Percentiles rank a stretch among this genome's conserved stretches.
Evolutionary conservation across 352 stramenopile genomes (phyloP).

Genomic region (Globisporangium cystogenes): DNA sequence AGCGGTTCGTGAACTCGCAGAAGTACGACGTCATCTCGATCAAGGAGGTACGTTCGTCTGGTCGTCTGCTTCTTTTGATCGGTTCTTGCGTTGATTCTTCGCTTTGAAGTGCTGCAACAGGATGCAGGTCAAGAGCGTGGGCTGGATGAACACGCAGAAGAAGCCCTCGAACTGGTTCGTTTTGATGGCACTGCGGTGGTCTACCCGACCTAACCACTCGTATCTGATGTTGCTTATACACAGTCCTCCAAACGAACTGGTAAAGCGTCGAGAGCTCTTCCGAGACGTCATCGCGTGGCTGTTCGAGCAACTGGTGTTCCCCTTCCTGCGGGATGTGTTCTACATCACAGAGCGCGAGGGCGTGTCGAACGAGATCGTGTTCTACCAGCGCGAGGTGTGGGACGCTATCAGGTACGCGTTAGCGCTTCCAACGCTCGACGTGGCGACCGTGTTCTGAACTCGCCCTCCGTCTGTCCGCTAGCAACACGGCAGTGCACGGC

Average conservation of each 20-base stretch:
- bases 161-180: constrained; percentile 26
- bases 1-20: constrained; percentile 36
- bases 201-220: neutral
- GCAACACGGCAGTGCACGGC: constrained; percentile 38
- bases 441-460: too few species aligned
- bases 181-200: too few species aligned
- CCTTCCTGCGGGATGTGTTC: constrained; percentile 55
- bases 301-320: constrained; percentile 39
- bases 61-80: neutral
- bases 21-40: constrained; percentile 58
- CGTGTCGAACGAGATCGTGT: constrained; percentile 57
- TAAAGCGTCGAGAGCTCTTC: constrained; percentile 37
- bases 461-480: constrained; percentile 9
- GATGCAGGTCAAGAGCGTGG: constrained; percentile 34
- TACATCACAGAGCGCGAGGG: constrained; percentile 75
- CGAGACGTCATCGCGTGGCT: constrained; percentile 37
- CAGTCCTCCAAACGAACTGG: constrained; percentile 53
- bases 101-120: constrained; percentile 21
- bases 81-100: neutral
- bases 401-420: constrained; percentile 34
- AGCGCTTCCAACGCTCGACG: neutral
- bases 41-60: constrained; percentile 28
- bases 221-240: neutral
- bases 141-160: constrained; percentile 26
- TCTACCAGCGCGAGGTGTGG: constrained; percentile 67